These are phyloP conservation scores for Periconia sp. DNA, from an alignment of 2,329 filamentous ascomycete species.

Conservation along the genomic window DNA sequence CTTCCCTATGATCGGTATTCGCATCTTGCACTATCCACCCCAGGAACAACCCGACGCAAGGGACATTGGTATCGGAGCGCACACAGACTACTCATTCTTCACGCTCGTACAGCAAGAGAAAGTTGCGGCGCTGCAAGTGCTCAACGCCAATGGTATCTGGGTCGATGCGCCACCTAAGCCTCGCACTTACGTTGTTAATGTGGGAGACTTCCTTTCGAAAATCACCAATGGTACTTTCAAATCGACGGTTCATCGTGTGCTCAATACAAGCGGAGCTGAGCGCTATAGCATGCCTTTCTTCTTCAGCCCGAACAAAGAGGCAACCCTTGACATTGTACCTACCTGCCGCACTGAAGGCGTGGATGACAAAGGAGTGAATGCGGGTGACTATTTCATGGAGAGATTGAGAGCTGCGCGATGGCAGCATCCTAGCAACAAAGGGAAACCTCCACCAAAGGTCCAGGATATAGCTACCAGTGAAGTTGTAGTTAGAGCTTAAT, in stretches of 20 bases:
- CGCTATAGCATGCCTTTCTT: slow-evolving; percentile 45
- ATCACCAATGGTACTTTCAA: slow-evolving; percentile 40
- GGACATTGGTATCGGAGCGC: slow-evolving; percentile 20
- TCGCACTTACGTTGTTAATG: slow-evolving; percentile 42
- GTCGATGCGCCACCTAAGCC: slow-evolving; percentile 38
- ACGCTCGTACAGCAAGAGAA: slow-evolving; percentile 16
- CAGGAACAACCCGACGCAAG: slow-evolving; percentile 6
- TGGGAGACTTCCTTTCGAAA: slow-evolving; percentile 41
- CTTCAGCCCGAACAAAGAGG: slow-evolving; percentile 24
- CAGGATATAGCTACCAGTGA: not conserved
- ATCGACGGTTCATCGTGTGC: slow-evolving; percentile 41
- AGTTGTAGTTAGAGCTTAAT: not conserved
- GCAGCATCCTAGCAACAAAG: slow-evolving; percentile 12
- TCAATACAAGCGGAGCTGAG: slow-evolving; percentile 36
- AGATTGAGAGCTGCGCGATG: slow-evolving; percentile 13
- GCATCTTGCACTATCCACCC: slow-evolving; percentile 24
- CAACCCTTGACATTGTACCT: slow-evolving; percentile 15
- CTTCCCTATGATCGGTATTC: slow-evolving; percentile 41
- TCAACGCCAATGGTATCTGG: slow-evolving; percentile 43
- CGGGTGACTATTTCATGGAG: slow-evolving; percentile 13
- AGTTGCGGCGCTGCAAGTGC: slow-evolving; percentile 33
- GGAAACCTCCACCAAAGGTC: slow-evolving; percentile 3
- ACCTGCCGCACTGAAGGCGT: slow-evolving; percentile 4
- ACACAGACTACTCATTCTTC: slow-evolving; percentile 22
- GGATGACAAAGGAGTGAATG: slow-evolving; percentile 6